phyloP scores from a whole-genome alignment of 768 basidiomycete species.

The Fistulinella prunicolor region DNA sequence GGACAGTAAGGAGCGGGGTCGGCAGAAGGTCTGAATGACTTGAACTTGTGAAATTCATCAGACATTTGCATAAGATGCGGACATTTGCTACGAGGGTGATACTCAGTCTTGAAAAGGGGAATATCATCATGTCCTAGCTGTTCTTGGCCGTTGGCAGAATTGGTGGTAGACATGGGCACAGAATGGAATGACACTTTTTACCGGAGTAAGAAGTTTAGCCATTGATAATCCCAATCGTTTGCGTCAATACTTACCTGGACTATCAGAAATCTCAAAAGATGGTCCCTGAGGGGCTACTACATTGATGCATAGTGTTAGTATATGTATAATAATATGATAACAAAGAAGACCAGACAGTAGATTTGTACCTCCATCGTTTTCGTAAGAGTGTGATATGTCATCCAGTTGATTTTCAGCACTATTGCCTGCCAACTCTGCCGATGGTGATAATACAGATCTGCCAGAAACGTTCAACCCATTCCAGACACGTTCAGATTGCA shows the following conservation, averaged over 20 bases:
- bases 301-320: neutral
- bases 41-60: too few species aligned
- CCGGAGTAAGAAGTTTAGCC: neutral
- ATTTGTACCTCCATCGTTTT: neutral
- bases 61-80: neutral
- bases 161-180: neutral
- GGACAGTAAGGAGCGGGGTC: neutral
- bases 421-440: neutral
- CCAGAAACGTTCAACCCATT: neutral
- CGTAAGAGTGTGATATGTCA: neutral
- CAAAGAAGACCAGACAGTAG: neutral
- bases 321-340: neutral
- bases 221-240: neutral
- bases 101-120: constrained; percentile 22
- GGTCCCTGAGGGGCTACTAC: neutral
- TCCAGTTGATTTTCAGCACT: neutral
- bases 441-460: neutral
- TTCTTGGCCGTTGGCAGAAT: too few species aligned
- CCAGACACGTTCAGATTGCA: neutral
- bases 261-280: neutral
- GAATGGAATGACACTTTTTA: neutral
- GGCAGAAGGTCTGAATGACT: neutral
- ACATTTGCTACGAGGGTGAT: constrained; percentile 20
- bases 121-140: too few species aligned
- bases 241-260: neutral